Base-by-base conservation (phyloP, 2,329 filamentous ascomycete species). In the Corynespora cassiicola region DNA sequence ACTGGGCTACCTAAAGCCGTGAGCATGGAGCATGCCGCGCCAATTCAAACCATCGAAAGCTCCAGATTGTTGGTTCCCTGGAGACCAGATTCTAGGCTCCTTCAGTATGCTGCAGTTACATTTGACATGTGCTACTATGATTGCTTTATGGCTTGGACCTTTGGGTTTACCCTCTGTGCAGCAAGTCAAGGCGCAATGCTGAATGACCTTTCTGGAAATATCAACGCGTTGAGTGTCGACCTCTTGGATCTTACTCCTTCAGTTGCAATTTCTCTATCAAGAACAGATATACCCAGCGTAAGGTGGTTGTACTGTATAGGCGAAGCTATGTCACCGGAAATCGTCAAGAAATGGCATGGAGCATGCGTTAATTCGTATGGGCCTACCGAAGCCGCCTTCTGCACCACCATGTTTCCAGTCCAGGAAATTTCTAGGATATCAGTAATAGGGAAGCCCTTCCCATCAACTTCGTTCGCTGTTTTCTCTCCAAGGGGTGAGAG, bases 111-210 rank as follows among this genome's bases (percentile, higher is more conserved):
- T 20, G 70, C 69, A 8, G 61, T 57, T 4, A 70, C 68, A 7
- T 73, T 72, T 39, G 71, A 74, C 40, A 74, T 74, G 71, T 74
- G 71, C 41, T 74, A 74, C 43, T 74, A 71, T 36, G 71, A 74
- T 45, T 73, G 71, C 52, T 74, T 74, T 44, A 56, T 74, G 34
- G 69, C 70, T 8, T 74, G 71, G 71, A 63, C 62, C 7, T 65
- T 70, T 36, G 71, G 71, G 1, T 72, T 74, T 42, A 65, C 68
- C 15, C 57, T 74, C 20, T 72, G 71, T 44, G 64, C 69, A 9
- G 64, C 69, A 15, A 61, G 66, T 11, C 69, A 69, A 39, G 47
- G 49, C 5, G 37, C 50, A 15, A 65, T 74, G 56, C 56, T 73
- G 9, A 64, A 71, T 33, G 56, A 72, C 21, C 50, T 73, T 3